These are phyloP conservation scores for Trichomonas tenax DNA, from an alignment of 208 protist species.

Conservation along the genomic window DNA sequence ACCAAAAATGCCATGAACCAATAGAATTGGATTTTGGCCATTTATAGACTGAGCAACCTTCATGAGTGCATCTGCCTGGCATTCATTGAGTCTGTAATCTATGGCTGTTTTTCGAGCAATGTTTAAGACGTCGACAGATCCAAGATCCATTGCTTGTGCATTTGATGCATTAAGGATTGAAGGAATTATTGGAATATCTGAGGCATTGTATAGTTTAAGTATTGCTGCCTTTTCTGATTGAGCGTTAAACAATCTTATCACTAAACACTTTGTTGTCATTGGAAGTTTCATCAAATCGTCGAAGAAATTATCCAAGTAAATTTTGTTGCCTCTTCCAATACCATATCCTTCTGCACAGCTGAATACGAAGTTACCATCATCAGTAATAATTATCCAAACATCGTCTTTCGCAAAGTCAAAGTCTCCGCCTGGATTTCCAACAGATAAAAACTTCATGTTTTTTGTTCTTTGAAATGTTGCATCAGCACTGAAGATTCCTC, in stretches of 20 bases:
- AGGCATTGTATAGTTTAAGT: background rate
- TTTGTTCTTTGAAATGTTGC: background rate
- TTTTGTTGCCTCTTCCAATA: background rate
- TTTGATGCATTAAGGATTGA: background rate
- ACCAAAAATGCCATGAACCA: slow-evolving; percentile 33
- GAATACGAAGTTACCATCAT: background rate
- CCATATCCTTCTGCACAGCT: background rate
- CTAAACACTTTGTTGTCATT: background rate
- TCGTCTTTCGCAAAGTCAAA: background rate
- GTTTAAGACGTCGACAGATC: background rate
- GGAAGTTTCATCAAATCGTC: background rate
- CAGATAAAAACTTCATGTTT: background rate
- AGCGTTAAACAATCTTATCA: background rate
- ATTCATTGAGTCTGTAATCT: background rate
- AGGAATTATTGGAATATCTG: background rate
- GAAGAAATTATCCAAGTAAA: background rate
- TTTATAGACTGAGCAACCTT: background rate
- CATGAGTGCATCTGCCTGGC: background rate
- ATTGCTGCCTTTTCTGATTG: background rate
- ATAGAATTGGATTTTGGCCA: background rate
- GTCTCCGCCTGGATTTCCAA: background rate
- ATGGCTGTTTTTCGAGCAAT: background rate
- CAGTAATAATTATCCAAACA: background rate
- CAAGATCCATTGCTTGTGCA: background rate
- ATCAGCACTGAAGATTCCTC: background rate